These are phyloP conservation scores for Mortierella antarctica DNA, from an alignment of 192 early-diverging fungal species.

Conservation along the genomic window DNA sequence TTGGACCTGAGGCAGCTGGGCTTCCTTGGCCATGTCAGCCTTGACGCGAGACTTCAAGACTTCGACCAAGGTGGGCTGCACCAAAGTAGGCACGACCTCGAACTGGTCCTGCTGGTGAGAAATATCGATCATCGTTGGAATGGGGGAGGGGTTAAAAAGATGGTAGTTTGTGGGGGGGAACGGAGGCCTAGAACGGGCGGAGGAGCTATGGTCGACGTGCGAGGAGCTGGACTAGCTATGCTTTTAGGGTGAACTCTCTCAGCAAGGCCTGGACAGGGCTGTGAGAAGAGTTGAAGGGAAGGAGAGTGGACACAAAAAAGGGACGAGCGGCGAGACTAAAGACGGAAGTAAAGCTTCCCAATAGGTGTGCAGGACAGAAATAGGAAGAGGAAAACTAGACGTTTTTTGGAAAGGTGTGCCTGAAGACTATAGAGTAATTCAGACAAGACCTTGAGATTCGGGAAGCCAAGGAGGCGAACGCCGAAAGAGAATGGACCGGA, in stretches of 20 bases:
- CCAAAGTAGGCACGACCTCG: conserved; percentile 53
- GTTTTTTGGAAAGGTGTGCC: conserved; percentile 47
- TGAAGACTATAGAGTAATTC: conserved; percentile 54
- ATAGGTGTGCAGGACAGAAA: conserved; percentile 10
- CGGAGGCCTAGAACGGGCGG: background rate
- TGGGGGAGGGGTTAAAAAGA: conserved; percentile 21
- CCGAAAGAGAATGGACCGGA: conserved; percentile 55
- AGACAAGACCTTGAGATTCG: conserved; percentile 56
- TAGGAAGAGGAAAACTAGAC: conserved; percentile 15
- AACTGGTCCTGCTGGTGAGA: conserved; percentile 53
- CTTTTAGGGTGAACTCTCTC: conserved; percentile 28
- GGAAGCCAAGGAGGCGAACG: conserved; percentile 57
- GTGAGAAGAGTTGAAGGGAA: conserved; percentile 39
- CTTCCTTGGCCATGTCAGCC: conserved; percentile 39
- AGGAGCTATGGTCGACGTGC: background rate
- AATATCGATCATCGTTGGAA: conserved; percentile 47
- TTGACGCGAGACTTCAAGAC: conserved; percentile 53
- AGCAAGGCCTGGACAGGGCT: conserved; percentile 53
- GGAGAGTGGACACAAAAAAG: conserved; percentile 21
- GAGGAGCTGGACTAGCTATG: background rate
- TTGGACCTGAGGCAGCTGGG: conserved; percentile 43
- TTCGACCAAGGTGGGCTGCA: conserved; percentile 53
- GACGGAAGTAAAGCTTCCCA: conserved; percentile 55
- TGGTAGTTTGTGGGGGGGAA: background rate
- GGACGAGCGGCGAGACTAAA: conserved; percentile 14